Evolutionary conservation across 1,284 basidiomycete genomes (phyloP).

Genomic region (Cutaneotrichosporon arboriforme): DNA sequence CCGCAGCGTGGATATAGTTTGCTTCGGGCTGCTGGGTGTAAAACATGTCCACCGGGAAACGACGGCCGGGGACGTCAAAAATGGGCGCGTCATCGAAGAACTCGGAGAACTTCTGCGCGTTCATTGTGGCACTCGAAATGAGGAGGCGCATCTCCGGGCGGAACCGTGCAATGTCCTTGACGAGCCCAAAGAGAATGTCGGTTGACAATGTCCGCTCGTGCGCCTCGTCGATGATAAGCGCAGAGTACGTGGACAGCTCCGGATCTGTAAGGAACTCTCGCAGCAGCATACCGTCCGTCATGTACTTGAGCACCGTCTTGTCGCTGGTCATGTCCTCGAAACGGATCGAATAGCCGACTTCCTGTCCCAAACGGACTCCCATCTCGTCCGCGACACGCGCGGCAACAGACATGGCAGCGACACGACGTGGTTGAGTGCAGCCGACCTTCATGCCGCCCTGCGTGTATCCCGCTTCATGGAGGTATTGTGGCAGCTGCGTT

Average conservation of each 20-base stretch:
- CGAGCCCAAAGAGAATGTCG: constrained; percentile 91
- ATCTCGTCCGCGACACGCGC: constrained; percentile 98
- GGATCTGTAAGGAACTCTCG: constrained; percentile 94
- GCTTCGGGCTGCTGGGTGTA: constrained; percentile 97
- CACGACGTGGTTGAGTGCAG: constrained; percentile 96
- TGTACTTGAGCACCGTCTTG: constrained; percentile 95
- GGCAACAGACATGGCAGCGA: constrained; percentile 98
- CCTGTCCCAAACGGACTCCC: constrained; percentile 91
- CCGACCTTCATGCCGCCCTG: constrained; percentile 82
- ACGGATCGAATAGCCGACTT: constrained; percentile 97
- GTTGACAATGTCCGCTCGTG: constrained; percentile 94
- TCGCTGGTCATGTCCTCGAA: constrained; percentile 99
- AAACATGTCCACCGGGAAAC: constrained; percentile 97
- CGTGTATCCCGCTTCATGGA: constrained; percentile 95
- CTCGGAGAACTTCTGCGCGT: constrained; percentile 91
- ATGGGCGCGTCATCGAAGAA: constrained; percentile 93
- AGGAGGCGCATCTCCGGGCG: constrained; percentile 83
- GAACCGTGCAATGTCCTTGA: constrained; percentile 98
- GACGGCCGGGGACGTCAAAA: constrained; percentile 92
- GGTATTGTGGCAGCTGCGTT: constrained; percentile 94
- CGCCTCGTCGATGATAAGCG: constrained; percentile 92
- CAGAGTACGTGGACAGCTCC: constrained; percentile 84
- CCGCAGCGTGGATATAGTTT: constrained; percentile 96
- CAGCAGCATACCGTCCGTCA: constrained; percentile 98
- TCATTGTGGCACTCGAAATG: constrained; percentile 94